These are phyloP conservation scores for Microdochium nivale DNA, from an alignment of 2,329 filamentous ascomycete species.

Conservation along the genomic window DNA sequence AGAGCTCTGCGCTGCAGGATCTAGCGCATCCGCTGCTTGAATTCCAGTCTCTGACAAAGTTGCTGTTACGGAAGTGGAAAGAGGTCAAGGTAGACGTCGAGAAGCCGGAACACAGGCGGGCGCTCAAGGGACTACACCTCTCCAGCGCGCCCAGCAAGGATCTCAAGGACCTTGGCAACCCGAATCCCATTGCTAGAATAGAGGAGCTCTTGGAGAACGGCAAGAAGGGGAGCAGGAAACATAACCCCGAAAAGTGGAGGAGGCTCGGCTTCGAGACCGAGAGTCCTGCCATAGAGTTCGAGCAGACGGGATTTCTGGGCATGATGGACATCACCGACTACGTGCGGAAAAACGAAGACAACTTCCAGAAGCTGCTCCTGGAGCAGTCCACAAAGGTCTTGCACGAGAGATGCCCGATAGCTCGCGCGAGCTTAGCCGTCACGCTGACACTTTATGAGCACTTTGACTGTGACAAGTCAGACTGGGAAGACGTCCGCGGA, in stretches of 20 bases:
- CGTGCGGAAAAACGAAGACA: constrained; percentile 83
- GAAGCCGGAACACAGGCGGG: constrained; percentile 77
- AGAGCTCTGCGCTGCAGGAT: constrained; percentile 85
- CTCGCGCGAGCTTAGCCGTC: constrained; percentile 75
- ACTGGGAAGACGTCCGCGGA: constrained; percentile 68
- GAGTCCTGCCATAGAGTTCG: constrained; percentile 78
- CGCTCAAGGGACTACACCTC: constrained; percentile 77
- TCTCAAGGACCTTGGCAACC: constrained; percentile 16
- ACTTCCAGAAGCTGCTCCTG: constrained; percentile 82
- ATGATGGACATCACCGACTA: constrained; percentile 98
- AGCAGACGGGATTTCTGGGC: constrained; percentile 76
- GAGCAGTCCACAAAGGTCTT: constrained; percentile 73
- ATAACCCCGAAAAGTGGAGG: constrained; percentile 89
- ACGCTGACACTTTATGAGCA: constrained; percentile 89
- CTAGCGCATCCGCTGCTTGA: constrained; percentile 83
- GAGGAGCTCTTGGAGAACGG: constrained; percentile 30
- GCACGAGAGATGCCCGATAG: constrained; percentile 74
- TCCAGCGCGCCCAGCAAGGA: constrained; percentile 58
- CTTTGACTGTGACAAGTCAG: constrained; percentile 83
- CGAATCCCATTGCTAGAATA: constrained; percentile 26
- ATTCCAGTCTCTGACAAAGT: constrained; percentile 86
- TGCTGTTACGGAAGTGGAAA: constrained; percentile 79
- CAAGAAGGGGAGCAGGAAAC: constrained; percentile 57
- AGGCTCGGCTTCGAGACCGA: constrained; percentile 87
- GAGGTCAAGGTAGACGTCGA: constrained; percentile 80